Evolutionary conservation across 1,284 basidiomycete species (phyloP).

Genomic region (Trichosporon coremiiforme): DNA sequence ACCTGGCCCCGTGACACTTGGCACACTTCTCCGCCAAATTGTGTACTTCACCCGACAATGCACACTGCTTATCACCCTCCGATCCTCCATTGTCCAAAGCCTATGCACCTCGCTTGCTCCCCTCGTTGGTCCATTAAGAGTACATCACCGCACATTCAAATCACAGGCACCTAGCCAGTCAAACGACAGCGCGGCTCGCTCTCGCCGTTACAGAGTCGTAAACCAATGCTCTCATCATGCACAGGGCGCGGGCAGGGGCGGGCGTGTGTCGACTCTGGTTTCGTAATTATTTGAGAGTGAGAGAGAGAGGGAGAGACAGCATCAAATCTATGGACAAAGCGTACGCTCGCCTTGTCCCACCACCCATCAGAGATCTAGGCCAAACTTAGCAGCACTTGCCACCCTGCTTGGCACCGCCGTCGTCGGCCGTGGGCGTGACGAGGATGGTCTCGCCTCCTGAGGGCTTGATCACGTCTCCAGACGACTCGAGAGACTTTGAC

Average conservation of each 20-base stretch:
- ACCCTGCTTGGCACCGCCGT: constrained; percentile 55
- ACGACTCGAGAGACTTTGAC: constrained; percentile 81
- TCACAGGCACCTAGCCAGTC: constrained; percentile 16
- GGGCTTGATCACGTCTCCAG: constrained; percentile 70
- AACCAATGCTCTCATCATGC: constrained; percentile 19
- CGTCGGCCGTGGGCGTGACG: constrained; percentile 64
- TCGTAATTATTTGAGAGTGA: constrained; percentile 11
- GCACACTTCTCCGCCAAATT: neutral
- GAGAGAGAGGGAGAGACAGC: constrained; percentile 7
- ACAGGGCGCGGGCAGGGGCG: neutral
- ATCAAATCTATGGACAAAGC: constrained; percentile 15
- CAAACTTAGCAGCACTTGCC: constrained; percentile 55
- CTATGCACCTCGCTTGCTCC: no score
- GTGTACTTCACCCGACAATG: neutral
- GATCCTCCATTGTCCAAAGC: neutral
- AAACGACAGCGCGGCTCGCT: constrained; percentile 15
- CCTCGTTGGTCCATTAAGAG: constrained; percentile 7
- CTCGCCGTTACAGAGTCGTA: constrained; percentile 33
- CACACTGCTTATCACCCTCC: no score
- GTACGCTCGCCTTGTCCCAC: constrained; percentile 7
- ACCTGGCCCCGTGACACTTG: no score
- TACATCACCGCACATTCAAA: constrained; percentile 17
- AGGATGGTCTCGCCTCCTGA: constrained; percentile 72
- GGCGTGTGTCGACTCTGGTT: constrained; percentile 1
- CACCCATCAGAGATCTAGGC: constrained; percentile 1